These are phyloP conservation scores for Lactifluus subvellereus DNA, from an alignment of 768 basidiomycete species.

Conservation along the genomic window DNA sequence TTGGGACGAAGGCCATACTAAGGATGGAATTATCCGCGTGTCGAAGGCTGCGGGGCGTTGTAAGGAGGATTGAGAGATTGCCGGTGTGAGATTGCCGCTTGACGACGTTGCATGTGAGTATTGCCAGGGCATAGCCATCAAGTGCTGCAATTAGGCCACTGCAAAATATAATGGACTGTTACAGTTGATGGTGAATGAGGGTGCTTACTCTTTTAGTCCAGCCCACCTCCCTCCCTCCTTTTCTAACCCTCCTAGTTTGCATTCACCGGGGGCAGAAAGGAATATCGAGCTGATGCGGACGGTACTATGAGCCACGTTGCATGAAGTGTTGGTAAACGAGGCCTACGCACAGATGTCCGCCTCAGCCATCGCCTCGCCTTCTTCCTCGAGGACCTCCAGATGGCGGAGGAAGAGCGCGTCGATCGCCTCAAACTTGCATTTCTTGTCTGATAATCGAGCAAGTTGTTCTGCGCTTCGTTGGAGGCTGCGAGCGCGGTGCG, in stretches of 20 bases:
- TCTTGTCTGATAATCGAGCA: slow-evolving; percentile 64
- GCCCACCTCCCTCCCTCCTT: slow-evolving; percentile 77
- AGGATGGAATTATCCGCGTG: slow-evolving; percentile 66
- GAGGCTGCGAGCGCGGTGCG: slow-evolving; percentile 39
- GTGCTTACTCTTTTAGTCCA: slow-evolving; percentile 66
- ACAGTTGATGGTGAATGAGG: background rate
- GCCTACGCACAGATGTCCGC: slow-evolving; percentile 55
- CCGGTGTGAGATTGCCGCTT: slow-evolving; percentile 62
- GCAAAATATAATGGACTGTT: slow-evolving; percentile 34
- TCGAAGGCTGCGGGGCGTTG: slow-evolving; percentile 69
- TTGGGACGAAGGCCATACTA: slow-evolving; percentile 78
- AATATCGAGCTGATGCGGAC: slow-evolving; percentile 73
- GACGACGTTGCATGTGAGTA: slow-evolving; percentile 82
- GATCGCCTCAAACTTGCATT: slow-evolving; percentile 75
- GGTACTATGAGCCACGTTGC: slow-evolving; percentile 78
- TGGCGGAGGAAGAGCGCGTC: slow-evolving; percentile 63
- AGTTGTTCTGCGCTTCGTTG: slow-evolving; percentile 43
- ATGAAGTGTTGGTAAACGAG: slow-evolving; percentile 81
- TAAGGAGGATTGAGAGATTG: slow-evolving; percentile 71
- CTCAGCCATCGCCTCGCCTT: slow-evolving; percentile 72
- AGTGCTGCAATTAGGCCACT: slow-evolving; percentile 48
- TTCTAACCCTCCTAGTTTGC: slow-evolving; percentile 95
- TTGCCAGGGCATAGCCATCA: slow-evolving; percentile 85
- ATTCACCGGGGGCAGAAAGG: slow-evolving; percentile 90
- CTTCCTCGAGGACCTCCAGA: slow-evolving; percentile 61